Evolutionary conservation across 2,329 filamentous ascomycete genomes (phyloP).

Genomic region (Alternaria incomplexa): DNA sequence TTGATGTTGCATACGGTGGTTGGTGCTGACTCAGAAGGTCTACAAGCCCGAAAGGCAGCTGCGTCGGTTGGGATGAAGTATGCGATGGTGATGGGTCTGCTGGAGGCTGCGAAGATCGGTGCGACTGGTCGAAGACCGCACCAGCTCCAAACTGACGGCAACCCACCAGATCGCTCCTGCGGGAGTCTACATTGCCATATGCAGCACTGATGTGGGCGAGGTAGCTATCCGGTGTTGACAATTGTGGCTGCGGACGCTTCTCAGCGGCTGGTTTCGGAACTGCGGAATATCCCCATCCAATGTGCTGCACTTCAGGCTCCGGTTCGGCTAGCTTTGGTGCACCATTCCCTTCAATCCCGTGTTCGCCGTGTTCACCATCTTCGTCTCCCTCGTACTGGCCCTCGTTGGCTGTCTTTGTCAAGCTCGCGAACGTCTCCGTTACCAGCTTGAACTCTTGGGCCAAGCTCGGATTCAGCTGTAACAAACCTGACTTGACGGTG

Average conservation of each 20-base stretch:
- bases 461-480: constrained; percentile 64
- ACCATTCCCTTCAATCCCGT: constrained; percentile 8
- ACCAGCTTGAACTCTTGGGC: constrained; percentile 63
- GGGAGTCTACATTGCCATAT: constrained; percentile 4
- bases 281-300: constrained; percentile 38
- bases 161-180: constrained; percentile 16
- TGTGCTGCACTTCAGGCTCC: constrained; percentile 17
- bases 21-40: constrained; percentile 30
- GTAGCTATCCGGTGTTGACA: constrained; percentile 18
- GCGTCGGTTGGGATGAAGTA: constrained; percentile 4
- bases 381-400: constrained; percentile 35
- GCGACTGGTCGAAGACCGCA: constrained; percentile 30
- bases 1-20: constrained; percentile 15
- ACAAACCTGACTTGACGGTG: constrained; percentile 63
- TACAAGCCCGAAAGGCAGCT: constrained; percentile 42
- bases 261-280: not conserved
- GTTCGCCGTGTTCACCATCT: constrained; percentile 41
- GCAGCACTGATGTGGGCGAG: constrained; percentile 15
- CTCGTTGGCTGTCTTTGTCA: constrained; percentile 56
- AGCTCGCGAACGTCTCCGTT: constrained; percentile 63
- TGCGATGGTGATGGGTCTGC: constrained; percentile 2
- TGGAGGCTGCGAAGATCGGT: constrained; percentile 3
- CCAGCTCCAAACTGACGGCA: constrained; percentile 22
- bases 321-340: constrained; percentile 2
- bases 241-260: constrained; percentile 2